phyloP scores from a whole-genome alignment of 768 basidiomycete genomes.

The Phaeotremella fagi region DNA sequence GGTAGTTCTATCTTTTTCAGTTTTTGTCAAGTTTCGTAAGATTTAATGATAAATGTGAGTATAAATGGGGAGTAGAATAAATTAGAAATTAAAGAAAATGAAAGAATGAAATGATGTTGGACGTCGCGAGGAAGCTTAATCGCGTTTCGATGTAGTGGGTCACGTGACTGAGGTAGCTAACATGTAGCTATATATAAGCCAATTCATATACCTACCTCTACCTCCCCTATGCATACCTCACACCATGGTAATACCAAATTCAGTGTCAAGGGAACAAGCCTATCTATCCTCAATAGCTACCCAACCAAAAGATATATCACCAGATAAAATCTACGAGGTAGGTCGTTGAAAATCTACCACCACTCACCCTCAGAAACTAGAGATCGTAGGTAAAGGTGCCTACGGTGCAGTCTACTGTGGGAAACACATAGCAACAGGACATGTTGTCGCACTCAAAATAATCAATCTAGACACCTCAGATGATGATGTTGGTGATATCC shows the following conservation, averaged over 20 bases:
- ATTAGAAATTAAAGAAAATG: too few species aligned
- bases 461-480: constrained; percentile 96
- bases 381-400: constrained; percentile 90
- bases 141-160: not conserved
- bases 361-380: constrained; percentile 58
- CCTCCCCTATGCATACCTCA: constrained; percentile 5
- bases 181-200: too few species aligned
- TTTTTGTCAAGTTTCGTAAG: too few species aligned
- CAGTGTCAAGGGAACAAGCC: constrained; percentile 33
- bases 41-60: too few species aligned
- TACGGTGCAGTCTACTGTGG: constrained; percentile 96
- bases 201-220: not conserved
- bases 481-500: constrained; percentile 94
- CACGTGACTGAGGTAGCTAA: not conserved
- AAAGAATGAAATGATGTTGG: too few species aligned
- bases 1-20: too few species aligned
- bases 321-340: constrained; percentile 38
- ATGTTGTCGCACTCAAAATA: constrained; percentile 93
- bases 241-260: constrained; percentile 31
- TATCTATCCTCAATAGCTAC: constrained; percentile 27
- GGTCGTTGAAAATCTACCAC: constrained; percentile 1
- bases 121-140: not conserved
- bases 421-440: constrained; percentile 72
- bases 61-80: too few species aligned
- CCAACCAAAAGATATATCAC: constrained; percentile 37